Evolutionary conservation across 140 eudicot genomes (phyloP).

Genomic region (Bidens hawaiensis): DNA sequence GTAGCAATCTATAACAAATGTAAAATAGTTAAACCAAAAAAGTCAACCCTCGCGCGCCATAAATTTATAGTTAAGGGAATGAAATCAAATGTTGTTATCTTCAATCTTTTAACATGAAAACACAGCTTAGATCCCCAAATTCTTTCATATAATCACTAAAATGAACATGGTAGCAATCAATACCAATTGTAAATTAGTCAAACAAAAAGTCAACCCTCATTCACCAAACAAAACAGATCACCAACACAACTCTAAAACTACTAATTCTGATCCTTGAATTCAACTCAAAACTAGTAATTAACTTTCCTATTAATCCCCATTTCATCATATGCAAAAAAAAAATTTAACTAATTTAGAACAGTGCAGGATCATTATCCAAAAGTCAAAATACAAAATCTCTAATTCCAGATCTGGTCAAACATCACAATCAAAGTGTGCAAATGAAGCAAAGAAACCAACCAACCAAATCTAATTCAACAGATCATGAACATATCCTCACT

Average conservation of each 20-base stretch:
- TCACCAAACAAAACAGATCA: not conserved
- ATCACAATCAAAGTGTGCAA: conserved; percentile 27
- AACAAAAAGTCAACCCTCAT: conserved; percentile 5
- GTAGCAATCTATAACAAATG: not conserved
- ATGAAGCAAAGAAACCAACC: conserved; percentile 24
- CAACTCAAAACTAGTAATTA: not conserved
- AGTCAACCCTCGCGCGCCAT: conserved; percentile 1
- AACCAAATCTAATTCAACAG: not conserved
- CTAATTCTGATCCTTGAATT: not conserved
- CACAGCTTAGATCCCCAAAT: not conserved
- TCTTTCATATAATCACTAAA: not conserved
- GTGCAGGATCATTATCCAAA: not conserved
- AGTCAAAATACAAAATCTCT: conserved; percentile 7
- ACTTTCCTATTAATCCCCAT: not conserved
- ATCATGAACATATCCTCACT: conserved; percentile 4
- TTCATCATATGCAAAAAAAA: not conserved
- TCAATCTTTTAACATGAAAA: not conserved
- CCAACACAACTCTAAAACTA: not conserved
- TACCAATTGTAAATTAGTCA: not conserved
- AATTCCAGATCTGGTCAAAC: conserved; percentile 38
- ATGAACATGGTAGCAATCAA: not conserved
- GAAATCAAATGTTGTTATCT: not conserved
- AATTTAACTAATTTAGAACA: no score
- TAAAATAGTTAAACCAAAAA: not conserved
- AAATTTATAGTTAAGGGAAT: not conserved